Percentiles rank a stretch among this genome's conserved stretches.
Conservation (phyloP, 305 asterid genomes). For the Ilex paraguariensis region DNA sequence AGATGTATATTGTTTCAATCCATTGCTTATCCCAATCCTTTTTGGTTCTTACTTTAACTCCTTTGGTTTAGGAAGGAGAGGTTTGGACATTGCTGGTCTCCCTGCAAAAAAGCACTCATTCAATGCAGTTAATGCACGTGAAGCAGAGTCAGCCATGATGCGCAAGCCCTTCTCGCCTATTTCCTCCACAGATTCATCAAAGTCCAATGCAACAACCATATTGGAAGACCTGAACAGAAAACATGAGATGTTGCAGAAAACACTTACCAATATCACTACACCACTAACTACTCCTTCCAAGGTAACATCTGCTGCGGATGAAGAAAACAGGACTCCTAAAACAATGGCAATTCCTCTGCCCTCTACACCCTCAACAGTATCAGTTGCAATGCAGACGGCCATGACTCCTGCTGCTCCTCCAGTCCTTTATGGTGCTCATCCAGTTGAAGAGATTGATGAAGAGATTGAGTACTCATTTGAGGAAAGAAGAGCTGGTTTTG, state of each 20-base stretch:
- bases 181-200: constrained; percentile 73
- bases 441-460: constrained; percentile 30
- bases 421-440: not conserved
- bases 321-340: constrained; percentile 71
- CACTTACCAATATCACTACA: constrained; percentile 35
- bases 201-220: constrained; percentile 47
- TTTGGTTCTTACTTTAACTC: not conserved
- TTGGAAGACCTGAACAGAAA: constrained; percentile 60
- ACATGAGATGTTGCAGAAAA: constrained; percentile 56
- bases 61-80: constrained; percentile 67
- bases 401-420: constrained; percentile 38
- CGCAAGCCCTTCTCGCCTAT: constrained; percentile 95
- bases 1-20: no score
- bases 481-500: constrained; percentile 76
- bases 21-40: not conserved
- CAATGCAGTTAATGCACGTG: constrained; percentile 31
- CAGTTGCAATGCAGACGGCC: constrained; percentile 69
- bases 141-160: constrained; percentile 44
- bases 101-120: constrained; percentile 46
- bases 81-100: constrained; percentile 73
- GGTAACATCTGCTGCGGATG: constrained; percentile 30
- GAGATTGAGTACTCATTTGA: constrained; percentile 84
- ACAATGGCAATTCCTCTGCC: constrained; percentile 40
- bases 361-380: constrained; percentile 57
- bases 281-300: constrained; percentile 70